These are phyloP conservation scores for Candida berthetii DNA, from an alignment of 805 yeast genomes.

Conservation along the genomic window DNA sequence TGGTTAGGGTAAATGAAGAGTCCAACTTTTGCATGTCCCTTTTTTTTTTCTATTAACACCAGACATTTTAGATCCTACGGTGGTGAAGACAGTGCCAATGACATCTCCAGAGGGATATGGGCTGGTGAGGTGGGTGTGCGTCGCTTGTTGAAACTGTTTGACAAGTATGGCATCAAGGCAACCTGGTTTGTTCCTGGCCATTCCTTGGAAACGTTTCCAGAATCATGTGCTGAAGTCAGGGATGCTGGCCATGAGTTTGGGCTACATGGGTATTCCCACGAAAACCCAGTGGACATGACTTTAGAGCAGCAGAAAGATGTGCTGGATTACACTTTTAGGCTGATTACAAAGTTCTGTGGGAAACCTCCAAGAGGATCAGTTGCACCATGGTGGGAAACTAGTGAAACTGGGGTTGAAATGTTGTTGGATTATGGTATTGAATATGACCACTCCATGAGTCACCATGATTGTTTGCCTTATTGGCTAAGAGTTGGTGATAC, in stretches of 20 bases:
- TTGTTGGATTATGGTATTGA: slow-evolving; percentile 28
- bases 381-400: slow-evolving; percentile 34
- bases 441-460: slow-evolving; percentile 30
- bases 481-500: slow-evolving; percentile 30
- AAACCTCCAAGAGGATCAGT: slow-evolving; percentile 29
- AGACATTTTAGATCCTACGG: too few relatives aligned
- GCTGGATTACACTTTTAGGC: slow-evolving; percentile 24
- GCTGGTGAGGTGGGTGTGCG: slow-evolving; percentile 31
- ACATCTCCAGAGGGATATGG: slow-evolving; percentile 27
- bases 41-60: too few relatives aligned
- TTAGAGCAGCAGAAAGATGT: slow-evolving; percentile 28
- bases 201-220: slow-evolving; percentile 31
- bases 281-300: slow-evolving; percentile 28
- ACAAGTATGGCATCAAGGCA: slow-evolving; percentile 28
- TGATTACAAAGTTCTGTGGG: slow-evolving; percentile 27
- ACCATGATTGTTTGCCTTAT: slow-evolving; percentile 30
- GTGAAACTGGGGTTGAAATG: slow-evolving; percentile 26
- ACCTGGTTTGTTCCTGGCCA: slow-evolving; percentile 34
- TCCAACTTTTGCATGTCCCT: too few relatives aligned
- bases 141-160: slow-evolving; percentile 26
- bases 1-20: too few relatives aligned
- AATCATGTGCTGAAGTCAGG: slow-evolving; percentile 26
- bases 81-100: slow-evolving; percentile 29
- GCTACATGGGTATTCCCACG: slow-evolving; percentile 31
- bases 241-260: slow-evolving; percentile 31